phyloP scores from a whole-genome alignment of 306 rosid genomes.

The Dryas octopetala region DNA sequence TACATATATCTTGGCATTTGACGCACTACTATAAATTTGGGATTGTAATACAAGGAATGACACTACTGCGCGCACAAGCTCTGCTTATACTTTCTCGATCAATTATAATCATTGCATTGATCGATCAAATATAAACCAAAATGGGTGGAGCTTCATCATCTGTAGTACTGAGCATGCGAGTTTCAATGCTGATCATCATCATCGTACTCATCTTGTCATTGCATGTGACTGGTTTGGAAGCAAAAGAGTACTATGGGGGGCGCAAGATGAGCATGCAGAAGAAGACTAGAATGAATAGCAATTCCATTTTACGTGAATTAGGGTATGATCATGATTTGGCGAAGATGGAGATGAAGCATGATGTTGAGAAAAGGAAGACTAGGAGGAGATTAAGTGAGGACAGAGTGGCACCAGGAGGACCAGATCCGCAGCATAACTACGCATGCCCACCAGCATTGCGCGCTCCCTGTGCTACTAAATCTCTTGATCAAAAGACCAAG shows the following conservation, averaged over 20 bases:
- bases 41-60: not conserved
- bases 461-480: not conserved
- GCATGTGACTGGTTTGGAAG: constrained; percentile 14
- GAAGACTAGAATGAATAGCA: not conserved
- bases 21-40: constrained; percentile 13
- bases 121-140: not conserved
- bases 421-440: not conserved
- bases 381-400: not conserved
- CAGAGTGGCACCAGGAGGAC: constrained; percentile 14
- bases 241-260: not conserved
- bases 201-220: constrained; percentile 15
- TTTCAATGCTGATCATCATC: not conserved
- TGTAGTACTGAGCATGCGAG: not conserved
- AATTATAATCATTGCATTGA: not conserved
- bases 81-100: not conserved
- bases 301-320: not conserved
- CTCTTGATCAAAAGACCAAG: not conserved
- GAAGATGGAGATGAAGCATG: too few relatives aligned
- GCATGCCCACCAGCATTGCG: not conserved
- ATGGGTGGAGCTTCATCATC: not conserved
- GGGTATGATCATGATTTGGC: not conserved
- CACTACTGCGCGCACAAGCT: not conserved
- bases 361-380: not conserved
- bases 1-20: not conserved
- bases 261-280: constrained; percentile 7